Evolutionary conservation across 2,329 filamentous ascomycete species (phyloP).

Genomic region (Ophiocordyceps camponoti-rufipedis): DNA sequence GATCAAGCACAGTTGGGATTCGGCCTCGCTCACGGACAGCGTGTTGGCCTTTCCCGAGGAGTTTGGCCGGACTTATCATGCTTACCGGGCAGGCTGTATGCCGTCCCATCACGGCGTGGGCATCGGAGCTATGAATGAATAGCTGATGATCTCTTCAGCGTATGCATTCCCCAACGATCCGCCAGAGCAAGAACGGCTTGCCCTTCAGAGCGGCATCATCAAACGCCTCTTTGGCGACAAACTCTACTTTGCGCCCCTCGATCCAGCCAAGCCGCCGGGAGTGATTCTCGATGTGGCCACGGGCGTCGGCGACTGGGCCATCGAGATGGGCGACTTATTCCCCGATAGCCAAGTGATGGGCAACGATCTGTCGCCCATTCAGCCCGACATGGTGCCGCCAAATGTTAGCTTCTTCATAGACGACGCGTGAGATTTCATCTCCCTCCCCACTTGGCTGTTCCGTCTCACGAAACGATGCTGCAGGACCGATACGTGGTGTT

Average conservation of each 20-base stretch:
- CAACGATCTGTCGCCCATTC: slow-evolving; percentile 50
- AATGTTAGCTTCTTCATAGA: slow-evolving; percentile 63
- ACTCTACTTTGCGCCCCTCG: slow-evolving; percentile 24
- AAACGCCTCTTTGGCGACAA: slow-evolving; percentile 19
- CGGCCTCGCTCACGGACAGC: slow-evolving; percentile 20
- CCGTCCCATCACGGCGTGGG: neutral
- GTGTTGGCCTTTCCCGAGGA: slow-evolving; percentile 20
- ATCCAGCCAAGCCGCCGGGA: slow-evolving; percentile 14
- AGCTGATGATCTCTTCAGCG: slow-evolving; percentile 11
- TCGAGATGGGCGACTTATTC: slow-evolving; percentile 46
- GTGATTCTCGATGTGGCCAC: slow-evolving; percentile 25
- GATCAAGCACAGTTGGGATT: neutral
- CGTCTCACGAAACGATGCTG: neutral
- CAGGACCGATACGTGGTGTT: slow-evolving; percentile 10
- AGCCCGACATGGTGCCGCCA: slow-evolving; percentile 46
- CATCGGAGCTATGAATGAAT: neutral
- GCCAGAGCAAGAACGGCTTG: slow-evolving; percentile 21
- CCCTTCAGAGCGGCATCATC: slow-evolving; percentile 20
- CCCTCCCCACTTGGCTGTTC: neutral
- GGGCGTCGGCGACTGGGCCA: slow-evolving; percentile 39
- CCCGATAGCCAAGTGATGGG: slow-evolving; percentile 40
- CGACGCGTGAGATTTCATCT: slow-evolving; percentile 24
- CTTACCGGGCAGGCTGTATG: slow-evolving; percentile 27
- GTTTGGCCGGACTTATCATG: slow-evolving; percentile 28
- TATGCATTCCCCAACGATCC: slow-evolving; percentile 27